Evolutionary conservation across 2,329 filamentous ascomycete species (phyloP), one percentile per base, ranked within the genome.

Genomic region (Mollisia scopiformis): DNA sequence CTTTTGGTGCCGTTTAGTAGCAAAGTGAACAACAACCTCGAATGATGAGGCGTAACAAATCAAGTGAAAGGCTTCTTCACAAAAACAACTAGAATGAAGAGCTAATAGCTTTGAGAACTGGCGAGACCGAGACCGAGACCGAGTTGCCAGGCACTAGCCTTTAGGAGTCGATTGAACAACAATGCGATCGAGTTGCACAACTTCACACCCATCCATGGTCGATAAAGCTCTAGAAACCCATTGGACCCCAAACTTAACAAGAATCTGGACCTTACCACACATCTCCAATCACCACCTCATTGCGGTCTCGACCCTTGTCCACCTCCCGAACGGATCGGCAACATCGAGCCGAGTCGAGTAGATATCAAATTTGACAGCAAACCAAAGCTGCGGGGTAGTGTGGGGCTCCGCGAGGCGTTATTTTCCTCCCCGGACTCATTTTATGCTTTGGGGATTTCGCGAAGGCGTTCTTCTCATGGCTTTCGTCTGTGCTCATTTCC

Each of bases 301-400:
- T n/a, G n/a, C n/a, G n/a, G 43, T 47, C 6, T 16, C 43, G 3
- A 47, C 16, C 43, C 43, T 13, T 47, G 43, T 16, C 43, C 11
- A 8, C 11, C 25, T 5, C 1, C 28, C 23, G 6, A 47, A n/a
- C 3, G n/a, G 2, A 49, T 51, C 49, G 49, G 49, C 27, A 51
- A 13, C 49, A 51, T 51, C 19, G 49, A 31, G 16, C 49, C 49
- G 49, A 33, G 10, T 28, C 30, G 33, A 23, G 16, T 28, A 21
- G 19, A 16, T 31, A 21, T 51, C 28, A 51, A 19, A 21, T 19
- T n/a, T 51, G 46, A 50, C 47, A 50, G 47, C 19, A 23, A 51
- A n/a, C n/a, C 28, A 11, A 51, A 33, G n/a, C 49, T 51, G 49
- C 28, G 49, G 49, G 49, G 49, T 51, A 51, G 49, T 51, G 49